Conservation (phyloP, 108 stramenopile genomes). For the Chaetoceros muelleri region DNA sequence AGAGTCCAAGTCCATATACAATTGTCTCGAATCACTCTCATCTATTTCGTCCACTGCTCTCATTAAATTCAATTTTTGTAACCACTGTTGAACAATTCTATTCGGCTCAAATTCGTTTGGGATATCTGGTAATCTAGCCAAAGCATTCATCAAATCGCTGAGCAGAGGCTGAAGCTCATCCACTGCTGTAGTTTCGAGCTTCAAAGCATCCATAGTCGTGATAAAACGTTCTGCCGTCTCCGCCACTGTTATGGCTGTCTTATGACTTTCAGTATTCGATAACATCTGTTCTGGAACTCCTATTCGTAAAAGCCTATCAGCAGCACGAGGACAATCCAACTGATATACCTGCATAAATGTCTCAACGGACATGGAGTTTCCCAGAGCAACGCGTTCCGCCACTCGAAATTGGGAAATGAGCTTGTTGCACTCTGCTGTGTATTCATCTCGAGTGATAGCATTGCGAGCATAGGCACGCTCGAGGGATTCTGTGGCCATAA, state of each 20-base stretch:
- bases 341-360: conserved; percentile 85
- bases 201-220: conserved; percentile 97
- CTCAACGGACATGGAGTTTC: conserved; percentile 36
- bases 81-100: conserved; percentile 79
- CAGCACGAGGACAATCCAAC: conserved; percentile 93
- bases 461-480: conserved; percentile 93
- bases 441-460: conserved; percentile 74
- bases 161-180: conserved; percentile 95
- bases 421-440: conserved; percentile 85
- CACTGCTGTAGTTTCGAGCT: conserved; percentile 87
- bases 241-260: conserved; percentile 73
- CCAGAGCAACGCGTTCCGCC: conserved; percentile 70
- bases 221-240: conserved; percentile 93
- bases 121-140: conserved; percentile 74
- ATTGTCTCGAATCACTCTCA: conserved; percentile 88
- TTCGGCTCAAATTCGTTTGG: conserved; percentile 87
- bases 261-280: conserved; percentile 26
- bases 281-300: conserved; percentile 92
- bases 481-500: conserved; percentile 91
- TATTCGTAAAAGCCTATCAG: conserved; percentile 75
- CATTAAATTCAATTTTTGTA: conserved; percentile 86
- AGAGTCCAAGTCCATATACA: conserved; percentile 82
- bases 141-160: conserved; percentile 79
- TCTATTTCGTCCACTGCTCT: conserved; percentile 89
- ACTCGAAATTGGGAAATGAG: conserved; percentile 93